Base-by-base conservation (phyloP, 352 stramenopile species). In the Aphanomyces astaci region DNA sequence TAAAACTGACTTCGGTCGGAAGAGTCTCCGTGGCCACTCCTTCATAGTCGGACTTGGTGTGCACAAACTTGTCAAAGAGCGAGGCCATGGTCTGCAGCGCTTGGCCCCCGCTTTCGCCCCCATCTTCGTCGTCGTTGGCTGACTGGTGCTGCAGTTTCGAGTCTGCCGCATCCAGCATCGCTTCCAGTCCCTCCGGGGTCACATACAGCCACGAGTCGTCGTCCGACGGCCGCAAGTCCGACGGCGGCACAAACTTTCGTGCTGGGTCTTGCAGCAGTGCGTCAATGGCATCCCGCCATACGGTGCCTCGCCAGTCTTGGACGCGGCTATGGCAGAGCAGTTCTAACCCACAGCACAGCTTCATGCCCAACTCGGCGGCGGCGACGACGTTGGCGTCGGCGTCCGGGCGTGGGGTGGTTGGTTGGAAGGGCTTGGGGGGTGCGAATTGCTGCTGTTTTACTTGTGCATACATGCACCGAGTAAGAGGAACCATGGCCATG, bases 381-480 rank as follows among this genome's bases (percentile, higher is more conserved):
- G 75, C 64, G 5, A 22, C n/a, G 10, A 15, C 13, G 10, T 10
- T 15, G 1, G 22, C 51, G 4, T 67, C 55, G 49, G 79, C n/a
- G 54, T 64, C 59, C 71, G 27, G 31, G 66, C 10, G 22, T 45
- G 2, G 49, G 59, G 2, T 72, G 60, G 51, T 40, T 7, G 10
- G 36, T 33, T 78, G 65, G 64, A 94, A 94, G 24, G 74, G 57
- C 43, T 87, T 86, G 0, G 84, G 86, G 5, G 83, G 71, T 57
- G 76, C 80, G 59, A 93, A 91, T 25, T 78, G 64, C 68, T 94
- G 86, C 63, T 91, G 82, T 71, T 86, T 90, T 30, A 93, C 71
- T 72, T 93, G 82, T 25, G 86, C 86, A 57, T 88, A 94, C 77
- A 90, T 89, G 25, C 81, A 87, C 57, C 83, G 79, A n/a, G 86